Conservation (phyloP, 345 rosid genomes). For the Eucalyptus pauciflora region DNA sequence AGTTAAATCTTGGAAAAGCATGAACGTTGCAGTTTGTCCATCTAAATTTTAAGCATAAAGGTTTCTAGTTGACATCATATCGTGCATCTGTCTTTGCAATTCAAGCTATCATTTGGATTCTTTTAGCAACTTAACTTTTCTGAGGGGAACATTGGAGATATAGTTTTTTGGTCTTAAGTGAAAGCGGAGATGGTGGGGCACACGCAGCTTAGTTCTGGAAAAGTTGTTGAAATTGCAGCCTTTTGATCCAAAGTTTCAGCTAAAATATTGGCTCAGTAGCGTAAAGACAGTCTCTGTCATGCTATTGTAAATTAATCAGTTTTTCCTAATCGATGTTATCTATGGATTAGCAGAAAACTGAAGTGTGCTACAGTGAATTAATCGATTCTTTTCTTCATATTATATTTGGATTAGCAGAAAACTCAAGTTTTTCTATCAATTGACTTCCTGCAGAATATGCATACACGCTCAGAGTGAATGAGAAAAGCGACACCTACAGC, state of each 20-base stretch:
- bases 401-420: background rate
- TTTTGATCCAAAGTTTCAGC: background rate
- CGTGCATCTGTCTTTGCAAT: background rate
- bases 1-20: background rate
- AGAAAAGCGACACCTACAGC: constrained; percentile 98
- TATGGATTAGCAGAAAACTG: background rate
- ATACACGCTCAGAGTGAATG: constrained; percentile 93
- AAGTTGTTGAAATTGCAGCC: background rate
- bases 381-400: background rate
- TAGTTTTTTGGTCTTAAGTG: background rate
- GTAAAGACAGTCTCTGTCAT: background rate
- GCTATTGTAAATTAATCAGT: background rate
- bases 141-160: background rate
- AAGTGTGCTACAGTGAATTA: background rate
- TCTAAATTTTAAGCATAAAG: background rate
- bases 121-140: background rate
- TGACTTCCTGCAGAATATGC: constrained; percentile 67
- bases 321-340: background rate
- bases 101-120: background rate
- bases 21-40: background rate
- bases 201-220: background rate
- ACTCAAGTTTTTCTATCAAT: background rate
- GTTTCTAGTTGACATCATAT: background rate
- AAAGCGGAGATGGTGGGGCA: background rate
- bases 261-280: background rate